phyloP scores from a whole-genome alignment of 495 filamentous ascomycete species.

The Penicillium odoratum region DNA sequence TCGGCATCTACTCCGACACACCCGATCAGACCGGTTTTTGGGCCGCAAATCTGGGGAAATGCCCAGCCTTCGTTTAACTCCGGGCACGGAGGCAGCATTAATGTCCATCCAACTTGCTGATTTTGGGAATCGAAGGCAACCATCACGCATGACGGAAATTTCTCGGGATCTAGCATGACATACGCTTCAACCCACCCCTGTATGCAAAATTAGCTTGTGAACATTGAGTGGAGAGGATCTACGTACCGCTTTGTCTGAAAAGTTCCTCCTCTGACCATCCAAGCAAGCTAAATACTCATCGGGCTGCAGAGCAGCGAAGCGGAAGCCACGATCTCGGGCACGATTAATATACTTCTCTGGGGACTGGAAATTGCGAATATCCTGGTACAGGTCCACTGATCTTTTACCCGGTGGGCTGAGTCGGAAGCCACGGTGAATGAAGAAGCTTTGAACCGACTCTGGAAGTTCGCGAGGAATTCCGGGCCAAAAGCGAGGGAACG shows the following conservation, averaged over 20 bases:
- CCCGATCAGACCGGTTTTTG: constrained; percentile 50
- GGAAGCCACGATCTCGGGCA: constrained; percentile 36
- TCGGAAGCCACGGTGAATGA: constrained; percentile 46
- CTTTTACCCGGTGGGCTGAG: constrained; percentile 29
- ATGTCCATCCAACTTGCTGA: constrained; percentile 50
- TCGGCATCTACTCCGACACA: constrained; percentile 49
- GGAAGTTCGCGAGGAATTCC: constrained; percentile 45
- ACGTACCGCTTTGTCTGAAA: constrained; percentile 40
- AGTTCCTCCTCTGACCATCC: constrained; percentile 45
- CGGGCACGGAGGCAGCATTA: constrained; percentile 44
- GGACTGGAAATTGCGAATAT: constrained; percentile 38
- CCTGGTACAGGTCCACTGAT: constrained; percentile 45
- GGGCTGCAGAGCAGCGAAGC: constrained; percentile 39
- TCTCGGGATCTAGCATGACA: constrained; percentile 34
- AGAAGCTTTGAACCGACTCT: constrained; percentile 39
- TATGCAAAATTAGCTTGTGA: constrained; percentile 6
- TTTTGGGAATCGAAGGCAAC: constrained; percentile 41
- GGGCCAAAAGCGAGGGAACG: constrained; percentile 52
- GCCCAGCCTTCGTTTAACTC: constrained; percentile 42
- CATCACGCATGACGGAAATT: constrained; percentile 48
- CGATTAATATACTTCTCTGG: constrained; percentile 38
- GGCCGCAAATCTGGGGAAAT: constrained; percentile 44
- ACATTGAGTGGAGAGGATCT: neutral
- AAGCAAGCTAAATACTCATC: constrained; percentile 46
- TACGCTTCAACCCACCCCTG: constrained; percentile 53